Evolutionary conservation across 768 basidiomycete species (phyloP).

Genomic region (Lentinula sp.): DNA sequence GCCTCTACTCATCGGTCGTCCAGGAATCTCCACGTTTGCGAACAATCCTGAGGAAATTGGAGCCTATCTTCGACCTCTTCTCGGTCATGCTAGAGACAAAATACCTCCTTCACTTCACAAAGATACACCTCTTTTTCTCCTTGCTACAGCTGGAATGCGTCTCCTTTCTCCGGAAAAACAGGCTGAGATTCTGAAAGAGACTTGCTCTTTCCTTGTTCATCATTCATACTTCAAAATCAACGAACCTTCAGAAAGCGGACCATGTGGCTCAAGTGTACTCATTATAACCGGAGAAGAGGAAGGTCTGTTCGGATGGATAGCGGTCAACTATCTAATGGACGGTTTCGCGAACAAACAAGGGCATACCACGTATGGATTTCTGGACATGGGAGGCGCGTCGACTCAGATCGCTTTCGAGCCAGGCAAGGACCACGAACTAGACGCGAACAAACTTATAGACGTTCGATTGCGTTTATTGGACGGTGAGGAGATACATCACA

Average conservation of each 20-base stretch:
- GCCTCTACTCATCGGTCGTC: conserved; percentile 1
- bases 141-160: conserved; percentile 98
- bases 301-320: conserved; percentile 97
- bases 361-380: conserved; percentile 89
- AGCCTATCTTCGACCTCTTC: conserved; percentile 73
- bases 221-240: conserved; percentile 81
- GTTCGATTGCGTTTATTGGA: conserved; percentile 77
- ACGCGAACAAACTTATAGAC: conserved; percentile 62
- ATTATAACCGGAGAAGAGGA: conserved; percentile 99
- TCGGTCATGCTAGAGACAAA: conserved; percentile 73
- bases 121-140: conserved; percentile 86
- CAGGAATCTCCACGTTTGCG: conserved; percentile 85
- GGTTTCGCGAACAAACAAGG: conserved; percentile 61
- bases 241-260: conserved; percentile 55
- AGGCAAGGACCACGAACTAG: conserved; percentile 44
- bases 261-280: conserved; percentile 87
- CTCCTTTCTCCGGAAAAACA: conserved; percentile 67
- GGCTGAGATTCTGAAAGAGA: conserved; percentile 61
- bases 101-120: conserved; percentile 83
- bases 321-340: conserved; percentile 98
- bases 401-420: conserved; percentile 99
- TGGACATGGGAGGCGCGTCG: conserved; percentile 99
- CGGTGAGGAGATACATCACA: conserved; percentile 84
- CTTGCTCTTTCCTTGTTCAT: conserved; percentile 69
- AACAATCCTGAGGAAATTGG: conserved; percentile 65